Percentiles rank a stretch among this genome's conserved stretches.
phyloP scores from a whole-genome alignment of 805 yeast species.

The Monosporozyma aquatica region DNA sequence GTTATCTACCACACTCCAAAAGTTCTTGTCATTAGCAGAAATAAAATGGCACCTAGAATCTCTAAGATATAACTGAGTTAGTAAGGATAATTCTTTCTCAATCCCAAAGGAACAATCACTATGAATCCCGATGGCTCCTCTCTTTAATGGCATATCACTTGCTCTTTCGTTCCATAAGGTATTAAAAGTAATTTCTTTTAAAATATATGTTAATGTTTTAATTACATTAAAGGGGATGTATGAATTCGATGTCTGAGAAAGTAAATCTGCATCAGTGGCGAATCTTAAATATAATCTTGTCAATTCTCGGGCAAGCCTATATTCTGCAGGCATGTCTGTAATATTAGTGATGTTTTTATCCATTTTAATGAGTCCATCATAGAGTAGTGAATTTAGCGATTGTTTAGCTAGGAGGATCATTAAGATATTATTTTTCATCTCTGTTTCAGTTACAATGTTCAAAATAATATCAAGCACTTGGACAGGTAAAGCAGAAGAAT shows the following conservation, averaged over 20 bases:
- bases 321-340: slow-evolving; percentile 1
- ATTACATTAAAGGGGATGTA: slow-evolving; percentile 14
- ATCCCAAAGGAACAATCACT: not conserved
- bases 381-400: not conserved
- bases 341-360: not conserved
- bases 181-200: slow-evolving; percentile 19
- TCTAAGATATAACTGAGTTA: slow-evolving; percentile 23
- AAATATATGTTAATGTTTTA: slow-evolving; percentile 10
- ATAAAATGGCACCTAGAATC: slow-evolving; percentile 24
- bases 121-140: too few species aligned
- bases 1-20: slow-evolving; percentile 14
- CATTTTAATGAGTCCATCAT: not conserved
- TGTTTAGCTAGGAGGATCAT: slow-evolving; percentile 2
- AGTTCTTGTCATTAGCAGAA: slow-evolving; percentile 8
- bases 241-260: slow-evolving; percentile 8
- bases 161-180: slow-evolving; percentile 14
- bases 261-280: slow-evolving; percentile 25
- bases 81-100: slow-evolving; percentile 7
- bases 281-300: slow-evolving; percentile 19
- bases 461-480: not conserved
- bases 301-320: slow-evolving; percentile 13
- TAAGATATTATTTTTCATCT: slow-evolving; percentile 4
- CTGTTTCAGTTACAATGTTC: not conserved
- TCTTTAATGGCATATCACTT: too few species aligned
- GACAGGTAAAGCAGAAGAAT: too few species aligned